Evolutionary conservation across 495 filamentous ascomycete genomes (phyloP).

Genomic region (Aspergillus kassunensis): DNA sequence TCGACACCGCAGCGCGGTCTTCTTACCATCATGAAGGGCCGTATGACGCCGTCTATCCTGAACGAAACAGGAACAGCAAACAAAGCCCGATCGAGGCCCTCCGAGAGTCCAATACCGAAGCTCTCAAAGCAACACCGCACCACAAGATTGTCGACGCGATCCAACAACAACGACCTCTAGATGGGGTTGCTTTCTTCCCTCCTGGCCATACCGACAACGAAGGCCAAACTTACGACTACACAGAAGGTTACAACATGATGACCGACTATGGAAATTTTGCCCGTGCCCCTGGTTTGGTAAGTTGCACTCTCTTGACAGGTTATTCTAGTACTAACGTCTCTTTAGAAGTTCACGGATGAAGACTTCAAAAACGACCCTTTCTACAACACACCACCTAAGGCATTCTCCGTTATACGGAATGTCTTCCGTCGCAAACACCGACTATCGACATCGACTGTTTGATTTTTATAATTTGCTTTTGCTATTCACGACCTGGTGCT

Average conservation of each 20-base stretch:
- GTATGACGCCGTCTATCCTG: constrained; percentile 76
- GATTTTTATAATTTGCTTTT: background rate
- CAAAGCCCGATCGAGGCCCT: constrained; percentile 76
- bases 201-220: constrained; percentile 63
- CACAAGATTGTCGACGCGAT: constrained; percentile 77
- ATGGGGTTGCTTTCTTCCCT: constrained; percentile 74
- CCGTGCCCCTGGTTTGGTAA: constrained; percentile 34
- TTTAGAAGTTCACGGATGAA: constrained; percentile 44
- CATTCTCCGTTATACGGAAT: constrained; percentile 31
- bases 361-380: constrained; percentile 47
- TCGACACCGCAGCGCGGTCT: constrained; percentile 59
- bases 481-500: background rate
- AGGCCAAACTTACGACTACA: constrained; percentile 70
- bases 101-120: constrained; percentile 65
- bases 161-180: constrained; percentile 72
- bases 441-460: constrained; percentile 13
- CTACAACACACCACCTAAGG: constrained; percentile 36
- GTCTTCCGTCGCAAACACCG: constrained; percentile 35
- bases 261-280: constrained; percentile 52
- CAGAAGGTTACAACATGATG: constrained; percentile 84
- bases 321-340: background rate
- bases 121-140: constrained; percentile 74
- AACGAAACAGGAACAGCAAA: constrained; percentile 61
- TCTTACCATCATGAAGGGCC: constrained; percentile 90
- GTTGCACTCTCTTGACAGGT: background rate